phyloP scores from a whole-genome alignment of 1,284 basidiomycete genomes.

The Ceraceosorus bombacis region DNA sequence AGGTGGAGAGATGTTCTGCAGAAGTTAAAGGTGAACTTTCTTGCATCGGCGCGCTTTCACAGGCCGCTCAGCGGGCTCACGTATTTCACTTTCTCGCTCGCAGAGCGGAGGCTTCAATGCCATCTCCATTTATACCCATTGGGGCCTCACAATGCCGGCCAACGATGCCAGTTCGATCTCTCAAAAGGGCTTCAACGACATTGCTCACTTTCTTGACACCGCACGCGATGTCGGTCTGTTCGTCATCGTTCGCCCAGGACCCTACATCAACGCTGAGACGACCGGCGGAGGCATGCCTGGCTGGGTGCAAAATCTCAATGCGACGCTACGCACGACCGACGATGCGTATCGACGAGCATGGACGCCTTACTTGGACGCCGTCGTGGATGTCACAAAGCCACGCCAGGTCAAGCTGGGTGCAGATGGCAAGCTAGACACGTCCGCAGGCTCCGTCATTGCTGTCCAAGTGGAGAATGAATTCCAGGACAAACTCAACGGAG shows the following conservation, averaged over 20 bases:
- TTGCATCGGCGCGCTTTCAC: too few species aligned
- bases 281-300: constrained; percentile 64
- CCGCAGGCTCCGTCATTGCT: constrained; percentile 26
- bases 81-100: too few species aligned
- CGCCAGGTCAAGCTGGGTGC: constrained; percentile 57
- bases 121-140: constrained; percentile 50
- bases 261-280: constrained; percentile 65
- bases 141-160: constrained; percentile 67
- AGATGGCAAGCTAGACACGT: constrained; percentile 7
- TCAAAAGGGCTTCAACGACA: constrained; percentile 54
- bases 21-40: constrained; percentile 63
- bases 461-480: constrained; percentile 47
- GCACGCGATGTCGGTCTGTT: constrained; percentile 59
- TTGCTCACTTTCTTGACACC: constrained; percentile 59
- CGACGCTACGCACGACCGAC: constrained; percentile 61
- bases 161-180: constrained; percentile 50
- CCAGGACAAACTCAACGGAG: constrained; percentile 10
- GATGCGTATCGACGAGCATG: constrained; percentile 63
- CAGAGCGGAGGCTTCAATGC: constrained; percentile 57
- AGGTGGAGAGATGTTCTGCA: constrained; percentile 71
- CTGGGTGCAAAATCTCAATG: constrained; percentile 66
- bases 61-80: too few species aligned
- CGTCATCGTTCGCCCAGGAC: constrained; percentile 60
- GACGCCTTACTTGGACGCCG: constrained; percentile 61
- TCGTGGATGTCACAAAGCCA: constrained; percentile 58